Evolutionary conservation across 495 filamentous ascomycete genomes (phyloP).

Genomic region (Xylaria scruposa): DNA sequence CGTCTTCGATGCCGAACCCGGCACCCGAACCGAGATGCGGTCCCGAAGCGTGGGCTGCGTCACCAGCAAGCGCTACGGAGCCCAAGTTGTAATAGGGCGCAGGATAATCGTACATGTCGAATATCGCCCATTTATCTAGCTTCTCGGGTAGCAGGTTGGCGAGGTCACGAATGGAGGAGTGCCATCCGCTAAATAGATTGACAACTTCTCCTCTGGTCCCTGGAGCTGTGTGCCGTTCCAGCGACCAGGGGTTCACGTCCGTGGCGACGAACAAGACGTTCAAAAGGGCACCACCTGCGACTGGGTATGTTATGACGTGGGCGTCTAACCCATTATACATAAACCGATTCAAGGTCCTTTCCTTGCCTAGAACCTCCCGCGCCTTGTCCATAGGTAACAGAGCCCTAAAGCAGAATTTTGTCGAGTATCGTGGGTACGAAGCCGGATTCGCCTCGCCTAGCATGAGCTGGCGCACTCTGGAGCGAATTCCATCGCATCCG

Average conservation of each 20-base stretch:
- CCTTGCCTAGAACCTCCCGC: conserved; percentile 34
- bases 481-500: conserved; percentile 55
- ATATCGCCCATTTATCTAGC: conserved; percentile 53
- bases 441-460: conserved; percentile 39
- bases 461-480: conserved; percentile 46
- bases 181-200: conserved; percentile 48
- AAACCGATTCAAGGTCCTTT: conserved; percentile 40
- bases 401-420: conserved; percentile 53
- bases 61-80: conserved; percentile 34
- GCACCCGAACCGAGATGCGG: conserved; percentile 63
- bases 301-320: conserved; percentile 50
- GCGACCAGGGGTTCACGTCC: conserved; percentile 43
- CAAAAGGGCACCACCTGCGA: conserved; percentile 44
- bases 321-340: conserved; percentile 53
- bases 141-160: conserved; percentile 42
- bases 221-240: conserved; percentile 42
- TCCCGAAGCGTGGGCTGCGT: conserved; percentile 50
- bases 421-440: conserved; percentile 43
- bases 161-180: conserved; percentile 43
- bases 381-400: conserved; percentile 49
- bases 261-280: conserved; percentile 51
- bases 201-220: conserved; percentile 43
- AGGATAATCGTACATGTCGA: conserved; percentile 51
- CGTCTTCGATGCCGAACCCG: conserved; percentile 63
- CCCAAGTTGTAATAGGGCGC: conserved; percentile 40